Base-by-base conservation (phyloP, 208 protist genomes). In the Leishmania guyanensis region DNA sequence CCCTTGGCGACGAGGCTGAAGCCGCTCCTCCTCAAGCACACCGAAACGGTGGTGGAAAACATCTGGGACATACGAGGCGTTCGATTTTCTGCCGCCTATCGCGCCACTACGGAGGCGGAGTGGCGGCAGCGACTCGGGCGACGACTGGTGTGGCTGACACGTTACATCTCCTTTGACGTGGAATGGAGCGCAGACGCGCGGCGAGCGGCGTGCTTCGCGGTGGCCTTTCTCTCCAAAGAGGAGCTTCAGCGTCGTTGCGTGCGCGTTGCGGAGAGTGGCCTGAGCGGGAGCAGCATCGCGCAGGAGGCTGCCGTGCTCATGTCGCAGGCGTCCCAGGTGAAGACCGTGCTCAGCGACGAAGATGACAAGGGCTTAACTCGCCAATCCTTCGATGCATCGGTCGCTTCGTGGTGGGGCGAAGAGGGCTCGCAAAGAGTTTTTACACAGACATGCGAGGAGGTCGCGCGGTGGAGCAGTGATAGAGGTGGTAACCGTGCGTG, bases 381-480 rank as follows among this genome's bases (percentile, higher is more conserved):
- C 17, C 43, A 22, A 5, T 3, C 6, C 74, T 33, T 20, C 14
- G 60, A 69, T 9, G 50, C 0, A 14, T 71, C 43, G 9, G 17
- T 36, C 5, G 64, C 50, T 8, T 46, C 51, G 78, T 72, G 54
- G 43, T 53, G 60, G 51, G 56, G 14, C 60, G 77, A 71, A 16
- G 70, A 54, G 5, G 17, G 9, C n/a, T 20, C 68, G 26, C 60
- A 17, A 12, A 39, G 22, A 33, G 39, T 84, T 9, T 80, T 89
- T 36, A 5, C n/a, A 0, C 77, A 82, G 73, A 69, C 75, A 3
- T 88, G 84, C 50, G 77, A 85, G 75, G 97, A 99, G 87, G 80
- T 95, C 43, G 91, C 89, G 62, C 93, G 98, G 14, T 85, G 80
- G 77, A 9, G 22, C 26, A 5, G 16, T 16, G 43, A 33, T 51